Conservation (phyloP, 208 protist genomes). For the Acanthamoeba divionensis region DNA sequence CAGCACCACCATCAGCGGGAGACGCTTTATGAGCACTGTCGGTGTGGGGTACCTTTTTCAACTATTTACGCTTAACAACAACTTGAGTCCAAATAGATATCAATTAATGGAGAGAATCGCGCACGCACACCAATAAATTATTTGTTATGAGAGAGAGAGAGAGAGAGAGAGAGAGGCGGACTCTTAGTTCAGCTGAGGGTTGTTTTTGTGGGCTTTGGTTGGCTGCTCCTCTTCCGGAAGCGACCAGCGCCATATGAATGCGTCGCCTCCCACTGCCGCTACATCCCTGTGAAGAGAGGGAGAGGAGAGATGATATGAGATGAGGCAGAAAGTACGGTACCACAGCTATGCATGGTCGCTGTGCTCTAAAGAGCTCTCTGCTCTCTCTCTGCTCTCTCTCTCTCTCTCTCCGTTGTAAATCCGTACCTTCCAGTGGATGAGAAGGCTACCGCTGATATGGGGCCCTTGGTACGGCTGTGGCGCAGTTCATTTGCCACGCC, state of each 20-base stretch:
- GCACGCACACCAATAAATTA: no score
- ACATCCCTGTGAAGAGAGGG: not conserved
- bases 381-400: not conserved
- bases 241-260: constrained; percentile 36
- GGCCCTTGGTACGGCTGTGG: not conserved
- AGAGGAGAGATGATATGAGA: not conserved
- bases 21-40: no score
- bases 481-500: not conserved
- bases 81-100: no score
- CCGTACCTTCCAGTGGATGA: not conserved
- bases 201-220: not conserved
- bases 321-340: not conserved
- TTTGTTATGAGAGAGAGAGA: no score
- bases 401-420: not conserved
- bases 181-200: no score
- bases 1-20: no score
- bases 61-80: no score
- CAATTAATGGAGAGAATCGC: no score
- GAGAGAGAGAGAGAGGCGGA: no score
- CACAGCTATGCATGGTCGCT: not conserved
- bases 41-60: no score
- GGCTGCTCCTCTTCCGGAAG: not conserved
- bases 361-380: not conserved
- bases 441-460: not conserved
- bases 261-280: not conserved